Evolutionary conservation across 164 flowering plant genomes (phyloP).

Genomic region (Vitis amurensis): DNA sequence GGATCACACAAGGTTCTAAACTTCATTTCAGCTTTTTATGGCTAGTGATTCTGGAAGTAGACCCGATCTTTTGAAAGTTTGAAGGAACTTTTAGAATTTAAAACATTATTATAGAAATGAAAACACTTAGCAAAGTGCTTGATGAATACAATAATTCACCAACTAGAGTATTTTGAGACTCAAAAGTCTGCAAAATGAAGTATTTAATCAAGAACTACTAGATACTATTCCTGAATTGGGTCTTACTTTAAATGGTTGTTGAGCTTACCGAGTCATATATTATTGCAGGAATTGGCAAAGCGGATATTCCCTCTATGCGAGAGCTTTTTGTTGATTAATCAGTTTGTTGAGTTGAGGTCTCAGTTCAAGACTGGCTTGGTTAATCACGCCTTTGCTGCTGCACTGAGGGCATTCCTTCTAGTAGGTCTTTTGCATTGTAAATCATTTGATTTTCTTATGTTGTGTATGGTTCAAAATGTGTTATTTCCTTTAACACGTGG

Average conservation of each 20-base stretch:
- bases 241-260: background rate
- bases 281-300: slow-evolving; percentile 80
- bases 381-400: slow-evolving; percentile 99
- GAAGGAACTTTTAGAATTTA: too few species aligned
- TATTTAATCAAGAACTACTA: too few species aligned
- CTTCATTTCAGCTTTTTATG: too few species aligned
- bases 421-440: slow-evolving; percentile 46
- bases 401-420: slow-evolving; percentile 79
- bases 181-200: too few species aligned
- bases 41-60: too few species aligned
- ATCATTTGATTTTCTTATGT: background rate
- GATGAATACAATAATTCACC: too few species aligned
- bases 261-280: slow-evolving; percentile 3
- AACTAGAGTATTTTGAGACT: too few species aligned
- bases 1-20: too few species aligned
- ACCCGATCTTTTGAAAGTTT: too few species aligned
- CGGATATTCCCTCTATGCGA: slow-evolving; percentile 83
- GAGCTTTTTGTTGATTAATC: slow-evolving; percentile 74
- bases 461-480: background rate
- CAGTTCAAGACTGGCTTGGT: slow-evolving; percentile 94
- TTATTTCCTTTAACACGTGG: background rate
- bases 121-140: too few species aligned
- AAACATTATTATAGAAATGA: too few species aligned
- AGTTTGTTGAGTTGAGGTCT: slow-evolving; percentile 92
- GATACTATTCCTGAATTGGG: background rate